Conservation (phyloP, 2,329 filamentous ascomycete species). For the Aspergillus sp. region DNA sequence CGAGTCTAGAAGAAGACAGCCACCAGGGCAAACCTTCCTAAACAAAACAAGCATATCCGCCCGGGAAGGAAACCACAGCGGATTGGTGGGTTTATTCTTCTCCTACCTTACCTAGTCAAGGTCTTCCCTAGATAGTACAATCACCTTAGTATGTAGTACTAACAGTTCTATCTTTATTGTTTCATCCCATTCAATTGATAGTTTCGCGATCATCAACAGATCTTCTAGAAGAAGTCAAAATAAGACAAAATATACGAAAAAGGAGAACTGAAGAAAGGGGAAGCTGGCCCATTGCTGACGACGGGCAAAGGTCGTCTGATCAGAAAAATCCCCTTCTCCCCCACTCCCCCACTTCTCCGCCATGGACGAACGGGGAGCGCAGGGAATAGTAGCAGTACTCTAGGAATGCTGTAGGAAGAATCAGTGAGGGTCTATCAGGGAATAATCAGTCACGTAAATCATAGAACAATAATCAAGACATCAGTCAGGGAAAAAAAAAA, state of each 20-base stretch:
- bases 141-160: no score
- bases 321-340: constrained; percentile 18
- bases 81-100: constrained; percentile 1
- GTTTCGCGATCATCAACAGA: no score
- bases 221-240: no score
- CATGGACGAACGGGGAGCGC: constrained; percentile 17
- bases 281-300: constrained; percentile 8
- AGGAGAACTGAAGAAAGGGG: no score
- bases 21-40: constrained; percentile 5
- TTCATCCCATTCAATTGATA: no score
- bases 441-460: no score
- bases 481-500: constrained; percentile 1
- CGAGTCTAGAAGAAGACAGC: background rate
- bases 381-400: background rate
- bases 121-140: no score
- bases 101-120: no score
- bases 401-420: background rate
- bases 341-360: constrained; percentile 28
- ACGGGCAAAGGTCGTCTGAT: constrained; percentile 21
- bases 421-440: background rate
- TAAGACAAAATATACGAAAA: no score
- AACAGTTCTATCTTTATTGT: no score
- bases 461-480: background rate
- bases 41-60: constrained; percentile 6
- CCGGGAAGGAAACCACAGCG: constrained; percentile 12